Evolutionary conservation across 1,284 basidiomycete species (phyloP).

Genomic region (Butyriboletus appendiculatus): DNA sequence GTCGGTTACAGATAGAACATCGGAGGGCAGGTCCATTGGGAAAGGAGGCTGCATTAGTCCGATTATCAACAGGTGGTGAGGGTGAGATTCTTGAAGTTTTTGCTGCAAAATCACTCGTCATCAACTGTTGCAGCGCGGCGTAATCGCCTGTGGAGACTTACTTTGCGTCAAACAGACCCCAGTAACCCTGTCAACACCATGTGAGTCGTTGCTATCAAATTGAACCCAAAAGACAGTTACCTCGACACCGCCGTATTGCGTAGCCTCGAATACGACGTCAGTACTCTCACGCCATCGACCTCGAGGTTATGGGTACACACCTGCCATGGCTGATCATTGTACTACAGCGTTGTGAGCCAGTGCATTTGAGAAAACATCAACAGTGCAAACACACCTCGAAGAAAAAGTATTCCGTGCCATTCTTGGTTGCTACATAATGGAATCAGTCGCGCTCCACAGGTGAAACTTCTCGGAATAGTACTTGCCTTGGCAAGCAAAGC

Average conservation of each 20-base stretch:
- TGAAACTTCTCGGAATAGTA: not conserved
- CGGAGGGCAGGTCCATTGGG: not conserved
- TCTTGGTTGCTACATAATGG: slow-evolving; percentile 58
- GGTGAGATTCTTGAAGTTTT: slow-evolving; percentile 57
- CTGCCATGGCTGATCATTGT: slow-evolving; percentile 89
- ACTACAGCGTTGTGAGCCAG: slow-evolving; percentile 43
- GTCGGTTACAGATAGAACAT: slow-evolving; percentile 9
- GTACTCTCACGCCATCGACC: not conserved
- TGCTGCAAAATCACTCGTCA: slow-evolving; percentile 36
- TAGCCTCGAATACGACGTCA: slow-evolving; percentile 26
- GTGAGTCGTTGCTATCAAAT: slow-evolving; percentile 12
- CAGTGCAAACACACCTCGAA: slow-evolving; percentile 58
- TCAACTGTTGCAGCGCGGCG: not conserved
- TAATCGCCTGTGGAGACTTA: slow-evolving; percentile 28
- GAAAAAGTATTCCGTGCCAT: slow-evolving; percentile 85
- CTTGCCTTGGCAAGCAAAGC: slow-evolving; percentile 75
- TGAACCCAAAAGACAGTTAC: slow-evolving; percentile 40
- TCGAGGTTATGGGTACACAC: slow-evolving; percentile 30
- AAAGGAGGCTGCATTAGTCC: not conserved
- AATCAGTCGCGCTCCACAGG: slow-evolving; percentile 10
- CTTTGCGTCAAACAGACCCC: slow-evolving; percentile 67
- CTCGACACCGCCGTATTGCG: slow-evolving; percentile 81
- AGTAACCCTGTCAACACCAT: slow-evolving; percentile 41
- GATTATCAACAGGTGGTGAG: slow-evolving; percentile 45
- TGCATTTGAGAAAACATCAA: not conserved